Evolutionary conservation across 768 basidiomycete genomes (phyloP), one percentile per base, ranked within the genome.

Genomic region (Hemileccinum rubropunctum): DNA sequence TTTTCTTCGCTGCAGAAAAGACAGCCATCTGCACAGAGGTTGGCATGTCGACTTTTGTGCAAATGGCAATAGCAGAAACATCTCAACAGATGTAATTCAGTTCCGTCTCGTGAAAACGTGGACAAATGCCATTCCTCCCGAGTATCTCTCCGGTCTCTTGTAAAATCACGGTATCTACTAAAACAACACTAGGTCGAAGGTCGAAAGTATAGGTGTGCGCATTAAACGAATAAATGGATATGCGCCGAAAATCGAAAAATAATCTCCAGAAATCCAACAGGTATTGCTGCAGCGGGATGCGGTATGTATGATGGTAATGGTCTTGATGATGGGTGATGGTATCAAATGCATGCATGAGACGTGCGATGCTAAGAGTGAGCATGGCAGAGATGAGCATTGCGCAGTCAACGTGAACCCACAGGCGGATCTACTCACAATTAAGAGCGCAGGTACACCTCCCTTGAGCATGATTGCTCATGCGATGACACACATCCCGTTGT

Each of bases 161-260:
- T 21, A 46, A 55, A 47, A 8, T 38, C 43, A 46, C 8, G 1
- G 6, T 45, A 47, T 13, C 40, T 58, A 60, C 54, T 56, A 54
- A 64, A 52, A 65, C 52, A 60, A 58, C 50, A 45, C 32, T 47
- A 58, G 45, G 12, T 43, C 21, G 53, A 60, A 63, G n/a, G 45
- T 54, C 61, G 63, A 64, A 64, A 35, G 3, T 55, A 55, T 45
- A 32, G 17, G 17, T 52, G 46, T 53, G 53, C 52, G 52, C 58
- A 37, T 17, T 32, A 45, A 65, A 64, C 50, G 46, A 59, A 58
- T 23, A 47, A 46, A 27, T 6, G 30, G 8, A 36, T 38, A 51
- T 58, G 58, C 47, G 45, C 40, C 15, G 10, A 53, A 53, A 52
- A 36, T 34, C 28, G 15, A 55, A 52, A 36, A 37, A 48, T 33